Evolutionary conservation across 129 eudicot genomes (phyloP).

Genomic region (Dittrichia graveolens): DNA sequence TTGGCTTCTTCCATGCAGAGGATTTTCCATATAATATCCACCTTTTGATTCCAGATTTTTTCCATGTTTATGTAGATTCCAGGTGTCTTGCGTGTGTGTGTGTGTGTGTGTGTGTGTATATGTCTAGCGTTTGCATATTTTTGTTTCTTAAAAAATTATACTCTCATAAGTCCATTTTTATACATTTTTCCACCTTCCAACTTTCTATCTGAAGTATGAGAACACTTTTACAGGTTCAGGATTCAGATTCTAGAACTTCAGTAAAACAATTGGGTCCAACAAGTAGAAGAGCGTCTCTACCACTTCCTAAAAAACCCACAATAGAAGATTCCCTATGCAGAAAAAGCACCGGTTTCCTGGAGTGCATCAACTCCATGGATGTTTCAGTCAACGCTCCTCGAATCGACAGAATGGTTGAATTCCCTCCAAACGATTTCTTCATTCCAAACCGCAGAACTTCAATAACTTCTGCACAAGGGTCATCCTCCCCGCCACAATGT

Average conservation of each 20-base stretch:
- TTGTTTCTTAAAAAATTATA: not conserved
- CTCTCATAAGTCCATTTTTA: not conserved
- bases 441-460: slow-evolving; percentile 47
- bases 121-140: not conserved
- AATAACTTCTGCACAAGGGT: slow-evolving; percentile 65
- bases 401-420: slow-evolving; percentile 82
- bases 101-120: not conserved
- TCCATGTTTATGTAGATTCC: too few relatives aligned
- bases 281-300: slow-evolving; percentile 78
- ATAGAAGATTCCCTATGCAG: slow-evolving; percentile 39
- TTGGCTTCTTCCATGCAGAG: too few relatives aligned
- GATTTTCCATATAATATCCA: too few relatives aligned
- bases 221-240: slow-evolving; percentile 39
- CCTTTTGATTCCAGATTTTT: too few relatives aligned
- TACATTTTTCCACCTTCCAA: not conserved
- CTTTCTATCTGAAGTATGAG: slow-evolving; percentile 11
- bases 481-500: slow-evolving; percentile 72
- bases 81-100: too few relatives aligned
- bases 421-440: slow-evolving; percentile 52
- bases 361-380: slow-evolving; percentile 63
- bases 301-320: slow-evolving; percentile 45
- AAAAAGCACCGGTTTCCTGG: slow-evolving; percentile 46
- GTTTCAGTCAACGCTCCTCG: slow-evolving; percentile 91
- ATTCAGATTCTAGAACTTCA: slow-evolving; percentile 48
- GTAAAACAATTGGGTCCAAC: slow-evolving; percentile 55